Evolutionary conservation across 208 protist genomes (phyloP).

Genomic region (Acanthamoeba culbertsoni): DNA sequence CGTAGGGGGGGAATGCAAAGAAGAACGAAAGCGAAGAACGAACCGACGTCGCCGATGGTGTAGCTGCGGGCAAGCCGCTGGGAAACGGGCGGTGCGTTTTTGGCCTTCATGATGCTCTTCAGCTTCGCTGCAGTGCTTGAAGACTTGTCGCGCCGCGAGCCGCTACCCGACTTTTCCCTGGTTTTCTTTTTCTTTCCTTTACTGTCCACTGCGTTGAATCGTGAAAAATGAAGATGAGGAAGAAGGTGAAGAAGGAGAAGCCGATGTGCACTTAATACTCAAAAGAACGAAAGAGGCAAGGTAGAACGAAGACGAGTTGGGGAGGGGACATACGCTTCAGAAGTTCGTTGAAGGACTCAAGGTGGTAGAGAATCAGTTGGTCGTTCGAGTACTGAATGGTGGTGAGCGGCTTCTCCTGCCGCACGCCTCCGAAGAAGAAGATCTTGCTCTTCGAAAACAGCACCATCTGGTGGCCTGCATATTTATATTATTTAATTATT

Average conservation of each 20-base stretch:
- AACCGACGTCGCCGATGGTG: neutral
- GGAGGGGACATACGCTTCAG: neutral
- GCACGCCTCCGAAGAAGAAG: neutral
- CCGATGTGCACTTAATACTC: too few relatives aligned
- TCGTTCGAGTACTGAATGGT: neutral
- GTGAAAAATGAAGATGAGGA: too few relatives aligned
- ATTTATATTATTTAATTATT: too few relatives aligned
- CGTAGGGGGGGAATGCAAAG: neutral
- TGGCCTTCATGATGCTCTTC: conserved; percentile 21
- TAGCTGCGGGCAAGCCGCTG: neutral
- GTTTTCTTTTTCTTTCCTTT: neutral
- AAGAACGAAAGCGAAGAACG: neutral
- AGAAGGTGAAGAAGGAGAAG: too few relatives aligned
- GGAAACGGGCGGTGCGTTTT: neutral
- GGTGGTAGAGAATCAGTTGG: neutral
- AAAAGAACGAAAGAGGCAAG: too few relatives aligned
- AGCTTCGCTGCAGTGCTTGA: neutral
- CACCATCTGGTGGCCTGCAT: neutral
- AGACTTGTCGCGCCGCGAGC: neutral
- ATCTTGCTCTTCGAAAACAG: conserved; percentile 5
- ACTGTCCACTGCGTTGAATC: neutral
- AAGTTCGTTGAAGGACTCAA: neutral
- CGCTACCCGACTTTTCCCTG: neutral
- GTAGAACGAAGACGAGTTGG: neutral
- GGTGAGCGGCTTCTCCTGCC: neutral